Percentiles rank a stretch among this genome's conserved stretches.
Evolutionary conservation across 108 stramenopile species (phyloP).

Genomic region (Skeletonema menzelii): DNA sequence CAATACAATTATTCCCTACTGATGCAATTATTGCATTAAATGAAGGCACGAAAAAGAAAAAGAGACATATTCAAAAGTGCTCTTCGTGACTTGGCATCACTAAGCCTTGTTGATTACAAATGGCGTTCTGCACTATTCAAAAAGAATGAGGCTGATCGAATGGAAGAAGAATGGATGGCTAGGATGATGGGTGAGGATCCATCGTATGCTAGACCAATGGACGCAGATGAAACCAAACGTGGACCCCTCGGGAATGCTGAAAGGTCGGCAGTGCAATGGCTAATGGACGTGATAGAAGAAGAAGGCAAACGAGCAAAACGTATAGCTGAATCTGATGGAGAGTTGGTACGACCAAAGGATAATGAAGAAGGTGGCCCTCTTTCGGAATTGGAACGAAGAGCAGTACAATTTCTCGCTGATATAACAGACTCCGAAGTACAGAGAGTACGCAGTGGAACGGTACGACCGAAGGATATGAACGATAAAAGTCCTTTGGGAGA

Average conservation of each 20-base stretch:
- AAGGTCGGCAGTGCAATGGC: slow-evolving; percentile 69
- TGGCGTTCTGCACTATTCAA: slow-evolving; percentile 79
- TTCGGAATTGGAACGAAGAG: slow-evolving; percentile 62
- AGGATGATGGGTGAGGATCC: slow-evolving; percentile 83
- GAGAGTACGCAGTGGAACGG: slow-evolving; percentile 47
- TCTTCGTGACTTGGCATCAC: slow-evolving; percentile 60
- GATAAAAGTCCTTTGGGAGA: slow-evolving; percentile 73
- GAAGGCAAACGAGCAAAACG: slow-evolving; percentile 75
- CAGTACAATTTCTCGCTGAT: slow-evolving; percentile 59
- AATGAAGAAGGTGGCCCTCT: slow-evolving; percentile 64
- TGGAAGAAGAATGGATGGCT: slow-evolving; percentile 72
- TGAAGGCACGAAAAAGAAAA: slow-evolving; percentile 24
- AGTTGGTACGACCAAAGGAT: slow-evolving; percentile 72
- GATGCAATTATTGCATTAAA: not conserved
- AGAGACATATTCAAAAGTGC: slow-evolving; percentile 42
- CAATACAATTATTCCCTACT: not conserved
- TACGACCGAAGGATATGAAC: slow-evolving; percentile 81
- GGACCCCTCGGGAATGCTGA: slow-evolving; percentile 83
- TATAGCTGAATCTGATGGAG: slow-evolving; percentile 69
- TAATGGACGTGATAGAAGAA: slow-evolving; percentile 76
- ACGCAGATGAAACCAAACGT: slow-evolving; percentile 66
- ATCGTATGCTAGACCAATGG: slow-evolving; percentile 83
- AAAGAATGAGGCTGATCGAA: slow-evolving; percentile 76
- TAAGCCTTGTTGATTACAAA: slow-evolving; percentile 76
- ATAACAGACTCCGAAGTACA: slow-evolving; percentile 66